Evolutionary conservation across 345 rosid species (phyloP), one percentile per base, ranked within the genome.

Genomic region (Citrus reticulata): DNA sequence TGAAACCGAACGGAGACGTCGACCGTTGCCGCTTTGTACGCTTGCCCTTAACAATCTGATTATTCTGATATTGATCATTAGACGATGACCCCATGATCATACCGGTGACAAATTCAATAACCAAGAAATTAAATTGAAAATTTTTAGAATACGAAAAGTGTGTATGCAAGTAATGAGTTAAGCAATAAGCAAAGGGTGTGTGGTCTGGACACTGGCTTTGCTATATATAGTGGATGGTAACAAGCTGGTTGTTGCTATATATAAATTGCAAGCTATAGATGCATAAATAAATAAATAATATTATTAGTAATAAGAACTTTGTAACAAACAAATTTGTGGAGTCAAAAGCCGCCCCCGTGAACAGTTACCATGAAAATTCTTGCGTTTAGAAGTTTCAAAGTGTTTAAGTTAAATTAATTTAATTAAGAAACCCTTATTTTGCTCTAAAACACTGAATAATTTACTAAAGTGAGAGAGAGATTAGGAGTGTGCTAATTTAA

Each of bases 1-100:
- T 62, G 19, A 69, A 75, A 27, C 82, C 75, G 22, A 34, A 75
- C 11, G 95, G 90, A 20, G 97, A 91, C 2, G 86, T 79, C 0
- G 88, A 87, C 72, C 98, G 79, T 58, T 70, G 95, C 19, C 99
- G 91, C 88, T 95, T 95, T 14, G 92, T 92, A 34, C 97, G 95
- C 85, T 90, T 95, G 77, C 98, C 89, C 78, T 90, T 92, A 17
- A 86, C 79, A 78, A 90, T 78, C 80, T 64, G 80, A 51, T 62
- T 77, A 24, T 79, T 82, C 20, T 80, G 85, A 67, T 85, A 25
- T 25, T 25, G 84, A 37, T 77, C 79, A 39, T 46, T 46, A 46
- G 51, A 46, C 51, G 74, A 40, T 40, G 46, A 79, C 27, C 78
- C 71, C 78, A 65, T 73, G 24, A 60, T 39, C 22, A 49, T 19